These are phyloP conservation scores for Talaromyces sp. DNA, from an alignment of 2,329 filamentous ascomycete species.

Conservation along the genomic window DNA sequence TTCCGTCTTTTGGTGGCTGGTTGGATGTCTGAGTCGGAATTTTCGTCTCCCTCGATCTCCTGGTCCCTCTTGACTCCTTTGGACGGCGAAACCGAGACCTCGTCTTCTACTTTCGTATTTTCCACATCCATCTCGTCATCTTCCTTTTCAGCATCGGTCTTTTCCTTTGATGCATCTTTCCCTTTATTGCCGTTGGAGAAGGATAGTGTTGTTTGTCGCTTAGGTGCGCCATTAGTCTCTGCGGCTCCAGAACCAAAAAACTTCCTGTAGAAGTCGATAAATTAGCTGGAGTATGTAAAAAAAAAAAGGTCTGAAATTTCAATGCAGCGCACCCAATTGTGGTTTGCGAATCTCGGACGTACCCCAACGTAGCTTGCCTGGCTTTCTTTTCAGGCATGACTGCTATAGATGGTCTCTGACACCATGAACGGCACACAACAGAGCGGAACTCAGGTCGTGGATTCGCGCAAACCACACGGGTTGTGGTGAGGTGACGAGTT, in stretches of 20 bases:
- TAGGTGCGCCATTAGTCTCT: constrained; percentile 47
- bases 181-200: constrained; percentile 58
- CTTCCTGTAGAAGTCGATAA: constrained; percentile 53
- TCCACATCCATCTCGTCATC: constrained; percentile 12
- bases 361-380: constrained; percentile 84
- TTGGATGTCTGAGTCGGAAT: constrained; percentile 53
- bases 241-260: constrained; percentile 71
- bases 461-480: background rate
- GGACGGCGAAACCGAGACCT: constrained; percentile 12
- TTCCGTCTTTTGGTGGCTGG: constrained; percentile 54
- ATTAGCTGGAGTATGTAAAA: constrained; percentile 1
- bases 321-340: constrained; percentile 59
- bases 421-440: background rate
- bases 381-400: constrained; percentile 22
- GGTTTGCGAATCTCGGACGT: constrained; percentile 69
- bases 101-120: constrained; percentile 12
- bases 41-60: constrained; percentile 35
- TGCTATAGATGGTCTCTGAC: background rate
- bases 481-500: background rate
- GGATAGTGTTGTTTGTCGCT: constrained; percentile 72
- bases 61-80: constrained; percentile 34
- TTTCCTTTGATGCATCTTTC: constrained; percentile 23
- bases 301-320: background rate
- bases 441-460: background rate
- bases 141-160: constrained; percentile 14